These are phyloP conservation scores for Starmerella geochares DNA, from an alignment of 805 yeast genomes.

Conservation along the genomic window DNA sequence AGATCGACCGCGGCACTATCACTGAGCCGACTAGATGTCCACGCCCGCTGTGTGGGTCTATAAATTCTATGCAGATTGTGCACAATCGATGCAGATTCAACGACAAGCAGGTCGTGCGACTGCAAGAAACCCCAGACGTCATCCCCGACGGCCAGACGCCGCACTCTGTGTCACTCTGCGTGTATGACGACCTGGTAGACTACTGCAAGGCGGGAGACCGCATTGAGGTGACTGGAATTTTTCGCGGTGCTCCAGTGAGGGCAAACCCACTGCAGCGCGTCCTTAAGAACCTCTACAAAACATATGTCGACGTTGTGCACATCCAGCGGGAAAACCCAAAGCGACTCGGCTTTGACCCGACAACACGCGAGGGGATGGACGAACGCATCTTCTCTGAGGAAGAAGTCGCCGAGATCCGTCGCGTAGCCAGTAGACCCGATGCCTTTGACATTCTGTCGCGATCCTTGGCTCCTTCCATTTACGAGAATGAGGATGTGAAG, in stretches of 20 bases:
- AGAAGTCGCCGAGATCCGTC: conserved; percentile 56
- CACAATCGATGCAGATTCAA: conserved; percentile 91
- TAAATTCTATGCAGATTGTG: conserved; percentile 77
- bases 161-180: conserved; percentile 86
- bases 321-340: conserved; percentile 74
- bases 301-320: conserved; percentile 90
- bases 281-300: conserved; percentile 73
- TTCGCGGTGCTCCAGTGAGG: conserved; percentile 84
- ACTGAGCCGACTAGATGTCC: conserved; percentile 91
- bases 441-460: conserved; percentile 77
- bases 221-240: conserved; percentile 88
- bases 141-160: conserved; percentile 99
- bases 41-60: conserved; percentile 70
- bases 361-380: conserved; percentile 47
- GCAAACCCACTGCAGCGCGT: conserved; percentile 78
- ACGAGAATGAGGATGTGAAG: conserved; percentile 91
- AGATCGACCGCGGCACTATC: conserved; percentile 87
- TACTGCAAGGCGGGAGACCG: conserved; percentile 94
- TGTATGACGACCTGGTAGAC: conserved; percentile 92
- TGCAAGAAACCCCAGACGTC: conserved; percentile 91
- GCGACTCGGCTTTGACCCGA: conserved; percentile 67
- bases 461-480: conserved; percentile 93
- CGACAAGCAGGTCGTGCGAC: conserved; percentile 85
- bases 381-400: conserved; percentile 55
- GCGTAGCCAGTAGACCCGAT: conserved; percentile 58